Evolutionary conservation across 140 eudicot species (phyloP).

Genomic region (Anethum foeniculum): DNA sequence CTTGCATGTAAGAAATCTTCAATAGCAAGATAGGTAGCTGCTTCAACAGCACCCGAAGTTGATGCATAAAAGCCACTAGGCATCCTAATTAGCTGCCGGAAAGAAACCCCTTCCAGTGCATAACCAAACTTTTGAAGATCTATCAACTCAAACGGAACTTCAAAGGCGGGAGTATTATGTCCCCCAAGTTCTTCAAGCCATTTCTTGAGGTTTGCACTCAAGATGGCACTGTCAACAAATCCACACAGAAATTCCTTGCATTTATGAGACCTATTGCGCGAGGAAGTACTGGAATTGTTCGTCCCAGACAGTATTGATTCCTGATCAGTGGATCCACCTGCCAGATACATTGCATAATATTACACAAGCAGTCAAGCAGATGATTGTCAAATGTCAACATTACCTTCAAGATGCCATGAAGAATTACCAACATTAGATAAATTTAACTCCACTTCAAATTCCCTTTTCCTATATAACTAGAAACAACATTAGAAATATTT

Average conservation of each 20-base stretch:
- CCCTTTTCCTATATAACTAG: too few relatives aligned
- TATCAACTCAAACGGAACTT: slow-evolving; percentile 80
- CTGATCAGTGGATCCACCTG: slow-evolving; percentile 73
- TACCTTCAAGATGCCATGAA: background rate
- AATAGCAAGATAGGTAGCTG: slow-evolving; percentile 65
- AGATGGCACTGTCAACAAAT: slow-evolving; percentile 60
- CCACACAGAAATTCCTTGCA: slow-evolving; percentile 62
- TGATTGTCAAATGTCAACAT: slow-evolving; percentile 5
- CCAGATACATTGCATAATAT: slow-evolving; percentile 8
- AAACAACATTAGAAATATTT: too few relatives aligned
- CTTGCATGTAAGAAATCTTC: slow-evolving; percentile 91
- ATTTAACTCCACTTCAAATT: too few relatives aligned
- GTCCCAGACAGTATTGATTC: slow-evolving; percentile 72
- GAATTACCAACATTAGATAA: too few relatives aligned
- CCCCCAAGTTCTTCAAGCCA: slow-evolving; percentile 57
- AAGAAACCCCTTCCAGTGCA: slow-evolving; percentile 84
- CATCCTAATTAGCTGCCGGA: slow-evolving; percentile 93
- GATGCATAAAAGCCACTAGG: slow-evolving; percentile 69
- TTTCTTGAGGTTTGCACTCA: slow-evolving; percentile 43
- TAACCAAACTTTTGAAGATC: slow-evolving; percentile 92
- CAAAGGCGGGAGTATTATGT: slow-evolving; percentile 34
- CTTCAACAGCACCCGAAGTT: slow-evolving; percentile 50
- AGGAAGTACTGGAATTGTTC: slow-evolving; percentile 69
- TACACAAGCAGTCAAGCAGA: background rate
- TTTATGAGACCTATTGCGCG: slow-evolving; percentile 59